Conservation (phyloP, 2,329 filamentous ascomycete genomes). For the Emergomyces pasteurianus region DNA sequence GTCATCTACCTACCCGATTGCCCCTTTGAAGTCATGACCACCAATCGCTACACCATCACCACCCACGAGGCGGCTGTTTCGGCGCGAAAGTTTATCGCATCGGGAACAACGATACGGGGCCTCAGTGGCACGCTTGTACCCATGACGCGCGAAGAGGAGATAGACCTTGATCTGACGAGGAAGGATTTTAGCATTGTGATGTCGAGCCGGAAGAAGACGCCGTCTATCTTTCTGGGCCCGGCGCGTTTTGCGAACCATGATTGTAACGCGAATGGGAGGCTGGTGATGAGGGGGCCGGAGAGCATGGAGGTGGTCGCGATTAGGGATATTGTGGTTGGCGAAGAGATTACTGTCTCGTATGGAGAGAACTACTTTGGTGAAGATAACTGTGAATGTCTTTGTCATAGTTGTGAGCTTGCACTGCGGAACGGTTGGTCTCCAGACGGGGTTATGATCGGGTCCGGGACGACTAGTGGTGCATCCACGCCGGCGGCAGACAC, state of each 20-base stretch:
- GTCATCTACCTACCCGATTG: conserved; percentile 89
- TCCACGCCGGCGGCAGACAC: conserved; percentile 20
- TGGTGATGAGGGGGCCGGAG: conserved; percentile 71
- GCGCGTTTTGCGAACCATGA: conserved; percentile 97
- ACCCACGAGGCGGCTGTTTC: conserved; percentile 81
- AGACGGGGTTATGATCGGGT: conserved; percentile 21
- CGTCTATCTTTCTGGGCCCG: conserved; percentile 86
- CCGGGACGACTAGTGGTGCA: conserved; percentile 22
- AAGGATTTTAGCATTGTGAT: conserved; percentile 97
- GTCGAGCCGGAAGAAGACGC: conserved; percentile 79
- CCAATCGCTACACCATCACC: conserved; percentile 87
- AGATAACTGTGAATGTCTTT: conserved; percentile 90
- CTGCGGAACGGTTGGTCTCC: conserved; percentile 73
- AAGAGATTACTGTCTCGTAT: conserved; percentile 95
- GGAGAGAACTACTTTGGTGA: conserved; percentile 93
- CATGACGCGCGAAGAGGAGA: conserved; percentile 85
- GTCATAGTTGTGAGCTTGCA: conserved; percentile 67
- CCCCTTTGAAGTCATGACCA: conserved; percentile 85
- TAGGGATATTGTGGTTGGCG: conserved; percentile 68
- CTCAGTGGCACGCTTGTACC: conserved; percentile 82
- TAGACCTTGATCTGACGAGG: conserved; percentile 63
- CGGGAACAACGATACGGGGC: conserved; percentile 80
- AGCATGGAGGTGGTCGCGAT: conserved; percentile 85
- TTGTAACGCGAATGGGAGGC: conserved; percentile 78
- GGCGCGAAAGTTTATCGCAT: conserved; percentile 65